Evolutionary conservation across 768 basidiomycete genomes (phyloP), one percentile per base, ranked within the genome.

Genomic region (Pleurotus citrinopileatus): DNA sequence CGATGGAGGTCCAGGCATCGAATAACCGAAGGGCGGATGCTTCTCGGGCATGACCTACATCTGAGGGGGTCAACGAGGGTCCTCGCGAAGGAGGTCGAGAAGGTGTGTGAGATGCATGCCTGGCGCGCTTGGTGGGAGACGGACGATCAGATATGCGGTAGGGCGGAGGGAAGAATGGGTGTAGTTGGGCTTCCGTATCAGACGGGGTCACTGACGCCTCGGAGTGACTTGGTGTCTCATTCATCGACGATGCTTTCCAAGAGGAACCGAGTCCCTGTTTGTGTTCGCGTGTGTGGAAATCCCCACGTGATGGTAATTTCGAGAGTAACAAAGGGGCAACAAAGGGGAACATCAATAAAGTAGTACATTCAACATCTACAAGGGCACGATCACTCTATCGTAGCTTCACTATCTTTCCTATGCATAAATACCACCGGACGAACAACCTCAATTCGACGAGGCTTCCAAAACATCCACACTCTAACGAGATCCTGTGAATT

Each of bases 1-100:
- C 88, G 3, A 92, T 79, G 48, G 80, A 74, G 23, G 79, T 73
- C 89, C 90, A 91, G 12, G 80, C 71, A 59, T 80, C 77, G 20
- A 82, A 69, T 32, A 91, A 71, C 2, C 84, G 82, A 59, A 73
- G 67, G 3, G 76, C 73, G 0, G 81, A 81, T 6, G 79, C 84
- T 51, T 51, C 48, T 12, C 48, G 48, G 17, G 48, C 48, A 12
- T 51, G 34, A 19, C 37, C 37, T 5, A 51, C 34, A n/a, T 51
- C 48, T 37, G 48, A 51, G 19, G 48, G 48, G 8, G 48, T 37
- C 17, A 37, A 17, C n/a, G 48, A 51, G 19, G 48, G 48, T 10
- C 32, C 48, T 17, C 48, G 48, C 12, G 48, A 51, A 12, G 32
- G 48, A 28, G 48, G 48, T 3, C 48, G 48, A 3, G 45, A 47